Percentiles rank a stretch among this genome's conserved stretches.
Conservation (phyloP, 805 yeast species). For the Ascoidea rubescens region DNA sequence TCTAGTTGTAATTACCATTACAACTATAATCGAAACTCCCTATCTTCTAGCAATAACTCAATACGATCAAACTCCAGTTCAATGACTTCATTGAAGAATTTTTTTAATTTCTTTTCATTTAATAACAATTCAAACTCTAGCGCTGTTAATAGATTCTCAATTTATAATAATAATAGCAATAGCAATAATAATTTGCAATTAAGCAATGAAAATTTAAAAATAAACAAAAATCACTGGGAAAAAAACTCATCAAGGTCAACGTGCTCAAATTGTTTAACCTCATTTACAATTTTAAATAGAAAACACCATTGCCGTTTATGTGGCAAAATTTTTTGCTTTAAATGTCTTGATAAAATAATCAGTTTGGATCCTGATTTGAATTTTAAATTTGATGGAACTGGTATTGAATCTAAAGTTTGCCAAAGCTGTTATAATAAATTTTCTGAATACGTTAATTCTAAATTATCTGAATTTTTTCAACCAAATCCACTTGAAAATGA, state of each 20-base stretch:
- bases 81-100: background rate
- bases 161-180: too few relatives aligned
- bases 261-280: slow-evolving; percentile 33
- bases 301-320: slow-evolving; percentile 61
- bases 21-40: too few relatives aligned
- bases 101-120: too few relatives aligned
- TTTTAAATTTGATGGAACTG: background rate
- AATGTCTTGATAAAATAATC: background rate
- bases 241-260: slow-evolving; percentile 7
- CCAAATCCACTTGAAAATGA: too few relatives aligned
- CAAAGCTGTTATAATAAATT: background rate
- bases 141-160: background rate
- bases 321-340: slow-evolving; percentile 44
- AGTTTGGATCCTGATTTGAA: background rate
- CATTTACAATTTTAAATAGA: slow-evolving; percentile 37
- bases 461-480: background rate
- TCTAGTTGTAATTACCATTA: too few relatives aligned
- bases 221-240: slow-evolving; percentile 1
- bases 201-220: too few relatives aligned
- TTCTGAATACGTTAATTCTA: slow-evolving; percentile 10
- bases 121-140: background rate
- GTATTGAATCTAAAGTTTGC: background rate
- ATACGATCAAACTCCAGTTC: background rate
- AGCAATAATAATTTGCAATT: too few relatives aligned
- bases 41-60: too few relatives aligned